These are phyloP conservation scores for Neltuma alba DNA, from an alignment of 306 rosid species.

Conservation along the genomic window DNA sequence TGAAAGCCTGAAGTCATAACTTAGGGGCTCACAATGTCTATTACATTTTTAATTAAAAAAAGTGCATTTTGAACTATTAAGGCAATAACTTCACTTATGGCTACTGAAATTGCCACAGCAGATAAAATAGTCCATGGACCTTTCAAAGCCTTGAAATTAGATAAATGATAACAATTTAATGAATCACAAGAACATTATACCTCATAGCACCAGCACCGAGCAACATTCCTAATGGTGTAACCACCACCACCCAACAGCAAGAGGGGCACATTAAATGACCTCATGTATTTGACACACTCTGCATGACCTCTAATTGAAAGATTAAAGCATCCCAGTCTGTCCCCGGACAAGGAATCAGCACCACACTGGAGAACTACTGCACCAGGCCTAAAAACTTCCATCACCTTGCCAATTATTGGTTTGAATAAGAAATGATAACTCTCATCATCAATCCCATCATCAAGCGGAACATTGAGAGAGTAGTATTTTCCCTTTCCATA, in stretches of 20 bases:
- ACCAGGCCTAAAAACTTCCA: constrained; percentile 87
- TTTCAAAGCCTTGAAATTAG: constrained; percentile 23
- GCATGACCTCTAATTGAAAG: constrained; percentile 91
- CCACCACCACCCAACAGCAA: constrained; percentile 89
- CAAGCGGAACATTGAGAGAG: constrained; percentile 89
- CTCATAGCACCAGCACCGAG: constrained; percentile 96
- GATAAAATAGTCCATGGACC: not conserved
- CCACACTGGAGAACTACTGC: constrained; percentile 96
- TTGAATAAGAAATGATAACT: constrained; percentile 90
- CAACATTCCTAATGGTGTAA: constrained; percentile 89
- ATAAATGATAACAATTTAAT: constrained; percentile 17
- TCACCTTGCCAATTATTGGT: constrained; percentile 81
- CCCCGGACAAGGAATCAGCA: constrained; percentile 90
- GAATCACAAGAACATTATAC: constrained; percentile 40
- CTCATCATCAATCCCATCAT: constrained; percentile 92
- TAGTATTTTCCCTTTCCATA: constrained; percentile 81
- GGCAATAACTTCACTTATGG: not conserved
- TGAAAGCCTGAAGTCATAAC: not conserved
- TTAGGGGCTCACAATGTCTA: not conserved
- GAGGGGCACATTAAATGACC: constrained; percentile 89
- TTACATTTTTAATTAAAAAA: not conserved
- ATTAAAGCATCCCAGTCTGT: constrained; percentile 87
- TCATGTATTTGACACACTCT: constrained; percentile 86
- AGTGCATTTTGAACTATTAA: not conserved
- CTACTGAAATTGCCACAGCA: constrained; percentile 3